A percentile compares a stretch with the other conserved stretches of the same genome.
Conservation (phyloP, 2,329 filamentous ascomycete species). For the Alternaria consortialis region DNA sequence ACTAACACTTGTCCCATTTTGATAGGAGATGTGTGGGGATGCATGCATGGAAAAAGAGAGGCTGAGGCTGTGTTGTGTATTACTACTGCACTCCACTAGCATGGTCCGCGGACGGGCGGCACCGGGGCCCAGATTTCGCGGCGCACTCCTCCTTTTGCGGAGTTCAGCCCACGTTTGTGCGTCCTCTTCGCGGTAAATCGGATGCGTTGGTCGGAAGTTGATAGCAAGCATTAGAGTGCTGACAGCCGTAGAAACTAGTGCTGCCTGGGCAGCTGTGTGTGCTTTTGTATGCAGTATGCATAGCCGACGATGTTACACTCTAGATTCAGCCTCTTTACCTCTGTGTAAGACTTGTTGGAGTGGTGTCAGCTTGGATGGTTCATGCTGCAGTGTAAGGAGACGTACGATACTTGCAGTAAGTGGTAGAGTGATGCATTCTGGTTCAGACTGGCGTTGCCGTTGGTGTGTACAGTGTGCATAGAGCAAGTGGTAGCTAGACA, state of each 20-base stretch:
- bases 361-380: slow-evolving; percentile 5
- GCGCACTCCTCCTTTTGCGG: background rate
- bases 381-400: background rate
- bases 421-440: background rate
- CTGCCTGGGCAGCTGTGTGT: background rate
- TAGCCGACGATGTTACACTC: slow-evolving; percentile 1
- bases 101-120: background rate
- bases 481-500: background rate
- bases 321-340: too few relatives aligned
- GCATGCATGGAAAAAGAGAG: background rate
- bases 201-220: background rate
- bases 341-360: background rate
- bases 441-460: background rate
- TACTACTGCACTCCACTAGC: background rate
- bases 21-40: background rate
- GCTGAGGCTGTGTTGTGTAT: background rate
- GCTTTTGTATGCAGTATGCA: background rate
- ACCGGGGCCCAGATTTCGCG: slow-evolving; percentile 1
- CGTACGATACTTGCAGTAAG: background rate
- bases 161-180: background rate
- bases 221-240: slow-evolving; percentile 1
- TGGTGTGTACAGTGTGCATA: background rate
- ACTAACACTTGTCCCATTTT: background rate
- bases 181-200: background rate
- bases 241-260: background rate